Conservation (phyloP, 805 yeast species). For the Jamesozyma rosinii region DNA sequence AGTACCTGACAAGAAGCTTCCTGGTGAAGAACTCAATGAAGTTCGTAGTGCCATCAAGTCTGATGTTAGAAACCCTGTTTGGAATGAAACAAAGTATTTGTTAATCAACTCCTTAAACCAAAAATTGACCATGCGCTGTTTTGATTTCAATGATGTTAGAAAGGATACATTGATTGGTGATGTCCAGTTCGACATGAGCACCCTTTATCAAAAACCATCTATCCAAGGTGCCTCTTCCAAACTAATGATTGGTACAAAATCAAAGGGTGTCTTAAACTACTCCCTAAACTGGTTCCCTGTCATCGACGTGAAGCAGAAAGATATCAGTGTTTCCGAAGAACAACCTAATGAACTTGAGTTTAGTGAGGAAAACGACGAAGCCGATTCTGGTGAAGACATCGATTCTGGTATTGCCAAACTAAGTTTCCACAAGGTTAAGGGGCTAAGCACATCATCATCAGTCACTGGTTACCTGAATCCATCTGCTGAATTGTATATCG, state of each 20-base stretch:
- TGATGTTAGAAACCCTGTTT: conserved; percentile 47
- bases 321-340: conserved; percentile 7
- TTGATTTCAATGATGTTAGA: conserved; percentile 47
- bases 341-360: conserved; percentile 11
- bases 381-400: conserved; percentile 37
- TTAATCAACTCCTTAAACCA: conserved; percentile 50
- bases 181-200: conserved; percentile 47
- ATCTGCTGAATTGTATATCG: conserved; percentile 55
- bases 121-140: conserved; percentile 46
- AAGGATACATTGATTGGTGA: conserved; percentile 45
- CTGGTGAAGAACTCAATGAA: conserved; percentile 33
- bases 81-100: conserved; percentile 56
- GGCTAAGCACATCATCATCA: conserved; percentile 45
- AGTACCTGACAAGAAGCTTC: conserved; percentile 35
- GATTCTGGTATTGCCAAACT: conserved; percentile 68
- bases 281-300: conserved; percentile 40
- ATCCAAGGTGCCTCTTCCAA: conserved; percentile 20
- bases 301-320: conserved; percentile 8
- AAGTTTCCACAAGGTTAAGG: conserved; percentile 49
- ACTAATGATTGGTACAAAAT: conserved; percentile 34
- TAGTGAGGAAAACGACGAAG: conserved; percentile 23
- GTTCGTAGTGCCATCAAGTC: conserved; percentile 50
- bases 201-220: conserved; percentile 45
- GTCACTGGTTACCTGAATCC: conserved; percentile 43
- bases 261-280: conserved; percentile 52